Conservation (phyloP, 2,329 filamentous ascomycete genomes). For the Huntiella omanensis region DNA sequence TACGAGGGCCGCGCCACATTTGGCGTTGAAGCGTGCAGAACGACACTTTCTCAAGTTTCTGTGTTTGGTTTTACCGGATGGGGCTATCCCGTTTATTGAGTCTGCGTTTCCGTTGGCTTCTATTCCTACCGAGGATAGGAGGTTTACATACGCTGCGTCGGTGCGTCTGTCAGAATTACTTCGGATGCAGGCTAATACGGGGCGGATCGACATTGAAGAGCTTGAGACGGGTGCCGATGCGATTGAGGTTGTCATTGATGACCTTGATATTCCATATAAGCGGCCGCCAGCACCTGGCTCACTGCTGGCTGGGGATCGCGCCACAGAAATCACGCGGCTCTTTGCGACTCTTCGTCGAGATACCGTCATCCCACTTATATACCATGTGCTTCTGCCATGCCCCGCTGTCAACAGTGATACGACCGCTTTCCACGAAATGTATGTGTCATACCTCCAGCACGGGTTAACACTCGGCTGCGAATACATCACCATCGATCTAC, state of each 20-base stretch:
- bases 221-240: conserved; percentile 49
- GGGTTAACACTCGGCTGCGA: conserved; percentile 43
- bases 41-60: conserved; percentile 52
- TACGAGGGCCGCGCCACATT: conserved; percentile 34
- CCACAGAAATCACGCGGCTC: conserved; percentile 34
- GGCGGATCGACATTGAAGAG: conserved; percentile 37
- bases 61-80: conserved; percentile 36
- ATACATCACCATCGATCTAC: conserved; percentile 42
- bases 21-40: conserved; percentile 50
- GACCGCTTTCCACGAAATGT: conserved; percentile 18
- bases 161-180: conserved; percentile 40
- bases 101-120: conserved; percentile 46
- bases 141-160: conserved; percentile 49
- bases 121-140: conserved; percentile 38
- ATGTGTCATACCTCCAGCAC: conserved; percentile 38
- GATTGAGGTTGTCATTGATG: conserved; percentile 37
- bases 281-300: conserved; percentile 8
- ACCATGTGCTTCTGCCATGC: conserved; percentile 26
- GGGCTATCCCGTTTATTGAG: conserved; percentile 38
- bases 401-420: conserved; percentile 9
- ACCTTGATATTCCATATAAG: conserved; percentile 7
- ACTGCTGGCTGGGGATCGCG: conserved; percentile 18
- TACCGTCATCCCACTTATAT: conserved; percentile 40
- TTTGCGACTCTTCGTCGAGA: conserved; percentile 43
- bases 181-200: conserved; percentile 18